Conservation (phyloP, 306 rosid species). For the Rosa lucieae region DNA sequence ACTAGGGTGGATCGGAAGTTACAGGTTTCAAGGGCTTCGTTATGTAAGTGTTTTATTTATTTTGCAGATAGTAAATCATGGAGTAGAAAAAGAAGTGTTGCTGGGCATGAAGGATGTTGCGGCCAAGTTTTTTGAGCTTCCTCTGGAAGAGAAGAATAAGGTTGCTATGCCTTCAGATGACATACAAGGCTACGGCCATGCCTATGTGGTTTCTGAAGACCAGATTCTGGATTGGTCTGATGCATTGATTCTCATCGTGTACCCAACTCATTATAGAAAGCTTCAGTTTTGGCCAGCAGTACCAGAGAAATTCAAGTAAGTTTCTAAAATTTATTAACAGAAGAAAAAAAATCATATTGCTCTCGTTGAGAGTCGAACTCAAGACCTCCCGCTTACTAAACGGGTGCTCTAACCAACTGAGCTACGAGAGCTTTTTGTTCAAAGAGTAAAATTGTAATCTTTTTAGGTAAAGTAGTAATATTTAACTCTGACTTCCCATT, state of each 20-base stretch:
- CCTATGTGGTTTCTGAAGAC: background rate
- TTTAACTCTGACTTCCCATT: background rate
- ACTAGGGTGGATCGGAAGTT: no score
- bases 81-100: background rate
- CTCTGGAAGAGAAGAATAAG: constrained; percentile 8
- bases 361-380: background rate
- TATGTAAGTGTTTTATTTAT: background rate
- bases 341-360: background rate
- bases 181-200: constrained; percentile 1
- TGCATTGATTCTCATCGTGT: background rate
- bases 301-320: constrained; percentile 26
- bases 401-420: constrained; percentile 12
- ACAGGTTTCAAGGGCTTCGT: no score
- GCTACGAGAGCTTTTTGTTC: background rate
- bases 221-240: constrained; percentile 1
- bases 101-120: background rate
- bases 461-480: no score
- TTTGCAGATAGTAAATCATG: constrained; percentile 18
- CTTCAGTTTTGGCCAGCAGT: constrained; percentile 36
- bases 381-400: constrained; percentile 8
- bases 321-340: background rate
- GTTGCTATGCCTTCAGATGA: background rate
- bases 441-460: no score
- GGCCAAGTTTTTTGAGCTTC: background rate
- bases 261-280: constrained; percentile 27